Percentiles rank a stretch among this genome's conserved stretches.
Conservation (phyloP, 139 green algal genomes). For the Micractinium conductrix region DNA sequence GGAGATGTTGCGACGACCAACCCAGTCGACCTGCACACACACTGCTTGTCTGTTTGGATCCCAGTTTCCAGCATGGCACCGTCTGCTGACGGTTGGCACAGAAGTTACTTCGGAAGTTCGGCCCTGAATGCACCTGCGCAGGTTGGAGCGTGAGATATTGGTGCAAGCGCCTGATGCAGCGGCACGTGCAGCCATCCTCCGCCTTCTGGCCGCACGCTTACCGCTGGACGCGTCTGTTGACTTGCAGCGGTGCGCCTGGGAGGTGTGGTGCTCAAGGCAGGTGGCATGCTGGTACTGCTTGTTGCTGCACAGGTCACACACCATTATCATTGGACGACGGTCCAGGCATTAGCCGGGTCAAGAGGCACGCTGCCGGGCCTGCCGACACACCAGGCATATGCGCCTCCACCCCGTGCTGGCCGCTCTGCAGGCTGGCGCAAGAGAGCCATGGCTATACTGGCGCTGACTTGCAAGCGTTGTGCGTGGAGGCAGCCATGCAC, state of each 20-base stretch:
- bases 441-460: constrained; percentile 84
- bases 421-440: not conserved
- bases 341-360: too few relatives aligned
- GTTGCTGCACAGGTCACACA: too few relatives aligned
- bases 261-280: too few relatives aligned
- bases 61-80: not conserved
- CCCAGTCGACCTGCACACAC: not conserved
- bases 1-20: not conserved
- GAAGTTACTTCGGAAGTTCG: not conserved
- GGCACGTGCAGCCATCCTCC: constrained; percentile 42
- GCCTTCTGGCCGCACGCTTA: constrained; percentile 63
- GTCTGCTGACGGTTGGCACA: not conserved
- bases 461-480: constrained; percentile 84
- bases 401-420: too few relatives aligned
- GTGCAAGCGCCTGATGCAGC: constrained; percentile 23
- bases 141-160: constrained; percentile 6
- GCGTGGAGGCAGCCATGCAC: constrained; percentile 78
- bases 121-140: not conserved
- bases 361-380: too few relatives aligned
- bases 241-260: constrained; percentile 53
- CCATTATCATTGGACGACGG: too few relatives aligned
- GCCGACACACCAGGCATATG: too few relatives aligned
- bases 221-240: constrained; percentile 68
- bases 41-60: not conserved
- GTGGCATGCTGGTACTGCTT: too few relatives aligned